Evolutionary conservation across 768 basidiomycete species (phyloP), one percentile per base, ranked within the genome.

Genomic region (Symmetrospora coprosmae): DNA sequence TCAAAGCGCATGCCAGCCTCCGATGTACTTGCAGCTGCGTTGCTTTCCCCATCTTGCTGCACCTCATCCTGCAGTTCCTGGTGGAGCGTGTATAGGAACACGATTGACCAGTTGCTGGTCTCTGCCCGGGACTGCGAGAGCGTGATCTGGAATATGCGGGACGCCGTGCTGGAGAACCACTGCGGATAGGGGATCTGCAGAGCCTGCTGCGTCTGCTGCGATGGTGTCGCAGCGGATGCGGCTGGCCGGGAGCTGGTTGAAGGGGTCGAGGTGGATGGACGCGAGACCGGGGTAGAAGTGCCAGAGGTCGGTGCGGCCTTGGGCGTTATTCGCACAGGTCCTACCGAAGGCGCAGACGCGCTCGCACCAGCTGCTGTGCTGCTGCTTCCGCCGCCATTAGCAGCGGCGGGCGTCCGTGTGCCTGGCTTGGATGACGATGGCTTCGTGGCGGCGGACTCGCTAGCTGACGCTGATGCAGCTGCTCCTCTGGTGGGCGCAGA

Each of bases 81-180:
- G 21, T 79, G 79, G 25, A 92, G 75, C 33, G 75, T 72, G 73
- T 90, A 90, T 62, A 96, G 79, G 87, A 87, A 92, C 25, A 86
- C 84, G 39, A 82, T 23, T 30, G 25, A 13, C 21, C 28, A 19
- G 35, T 39, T 35, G 45, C 30, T 61, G 45, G 45, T 61, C 27
- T 60, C 66, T 35, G 16, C 17, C 19, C 16, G 17, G 21, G 33
- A 19, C 1, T 19, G 27, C 21, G 13, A 9, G 77, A 71, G 89
- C 90, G 66, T 81, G 79, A 43, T 96, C 74, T 0, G 90, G 90
- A 2, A 86, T 81, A 66, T 82, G 81, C 68, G 96, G 77, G 39
- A 92, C 76, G 23, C 75, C 74, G 5, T 76, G 76, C 5, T 43
- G 31, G 55, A 58, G 16, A 58, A 92, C 75, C 7, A 79, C 80